These are phyloP conservation scores for Diplodia intermedia DNA, from an alignment of 2,329 filamentous ascomycete genomes.

Conservation along the genomic window DNA sequence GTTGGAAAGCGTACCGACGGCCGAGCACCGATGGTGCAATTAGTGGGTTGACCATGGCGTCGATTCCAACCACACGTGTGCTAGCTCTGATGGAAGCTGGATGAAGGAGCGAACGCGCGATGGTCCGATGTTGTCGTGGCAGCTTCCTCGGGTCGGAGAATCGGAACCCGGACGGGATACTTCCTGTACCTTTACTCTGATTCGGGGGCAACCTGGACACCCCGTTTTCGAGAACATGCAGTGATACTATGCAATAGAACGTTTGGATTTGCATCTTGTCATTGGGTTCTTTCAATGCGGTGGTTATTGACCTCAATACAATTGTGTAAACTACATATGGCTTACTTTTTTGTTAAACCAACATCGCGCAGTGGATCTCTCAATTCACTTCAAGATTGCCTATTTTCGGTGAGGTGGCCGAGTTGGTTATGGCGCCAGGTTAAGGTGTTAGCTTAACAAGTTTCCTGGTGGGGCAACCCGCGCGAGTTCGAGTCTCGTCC, in stretches of 20 bases:
- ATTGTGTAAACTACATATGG: background rate
- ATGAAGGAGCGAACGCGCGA: background rate
- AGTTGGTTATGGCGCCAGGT: slow-evolving; percentile 34
- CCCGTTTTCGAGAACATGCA: too few species aligned
- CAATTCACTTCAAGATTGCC: slow-evolving; percentile 11
- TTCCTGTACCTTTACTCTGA: too few species aligned
- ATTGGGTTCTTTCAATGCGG: too few species aligned
- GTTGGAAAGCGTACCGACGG: background rate
- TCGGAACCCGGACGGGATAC: too few species aligned
- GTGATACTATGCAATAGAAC: too few species aligned
- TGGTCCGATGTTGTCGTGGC: slow-evolving; percentile 7
- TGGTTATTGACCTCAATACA: background rate
- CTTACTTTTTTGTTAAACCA: accelerated
- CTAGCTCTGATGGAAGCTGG: background rate
- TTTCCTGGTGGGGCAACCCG: slow-evolving; percentile 32
- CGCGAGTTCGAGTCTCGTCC: slow-evolving; percentile 33
- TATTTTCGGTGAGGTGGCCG: slow-evolving; percentile 28
- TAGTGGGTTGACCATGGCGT: background rate
- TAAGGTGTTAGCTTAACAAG: slow-evolving; percentile 31
- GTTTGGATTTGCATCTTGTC: too few species aligned
- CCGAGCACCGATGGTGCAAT: background rate
- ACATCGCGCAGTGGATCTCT: background rate
- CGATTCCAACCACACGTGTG: too few species aligned
- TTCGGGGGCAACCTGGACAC: too few species aligned
- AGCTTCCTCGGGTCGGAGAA: background rate